Percentiles rank a stretch among this genome's conserved stretches.
These are phyloP conservation scores for Penicillium sp. DNA, from an alignment of 2,329 filamentous ascomycete genomes.

Conservation along the genomic window DNA sequence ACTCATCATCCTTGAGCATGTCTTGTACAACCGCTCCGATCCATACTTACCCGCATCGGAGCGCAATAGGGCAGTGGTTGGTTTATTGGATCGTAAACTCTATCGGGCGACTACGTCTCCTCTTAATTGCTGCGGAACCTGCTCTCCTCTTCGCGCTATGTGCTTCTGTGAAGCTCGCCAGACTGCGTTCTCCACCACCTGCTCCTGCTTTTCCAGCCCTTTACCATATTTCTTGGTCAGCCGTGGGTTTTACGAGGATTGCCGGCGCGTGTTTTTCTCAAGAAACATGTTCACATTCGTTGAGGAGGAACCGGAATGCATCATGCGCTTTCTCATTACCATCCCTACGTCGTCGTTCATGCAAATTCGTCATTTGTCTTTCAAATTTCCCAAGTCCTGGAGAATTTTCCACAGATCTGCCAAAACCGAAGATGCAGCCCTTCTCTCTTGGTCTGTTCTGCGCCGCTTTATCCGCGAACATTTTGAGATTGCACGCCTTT, in stretches of 20 bases:
- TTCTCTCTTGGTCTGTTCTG: constrained; percentile 30
- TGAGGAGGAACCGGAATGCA: constrained; percentile 28
- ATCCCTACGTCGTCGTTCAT: constrained; percentile 27
- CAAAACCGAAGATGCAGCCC: constrained; percentile 15
- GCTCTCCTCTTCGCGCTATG: constrained; percentile 24
- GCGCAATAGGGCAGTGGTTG: constrained; percentile 18
- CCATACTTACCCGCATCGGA: constrained; percentile 19
- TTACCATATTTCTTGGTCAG: constrained; percentile 32
- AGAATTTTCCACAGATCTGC: constrained; percentile 13
- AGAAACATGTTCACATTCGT: constrained; percentile 29
- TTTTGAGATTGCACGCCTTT: constrained; percentile 28
- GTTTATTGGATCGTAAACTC: constrained; percentile 23
- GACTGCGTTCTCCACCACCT: constrained; percentile 30
- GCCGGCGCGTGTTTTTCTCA: constrained; percentile 28
- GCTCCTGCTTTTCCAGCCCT: constrained; percentile 30
- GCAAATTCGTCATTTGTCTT: constrained; percentile 27
- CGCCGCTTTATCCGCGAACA: constrained; percentile 36
- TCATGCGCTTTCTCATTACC: constrained; percentile 26
- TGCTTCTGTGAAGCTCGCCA: constrained; percentile 31
- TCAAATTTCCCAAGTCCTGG: constrained; percentile 26
- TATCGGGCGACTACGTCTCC: constrained; percentile 10
- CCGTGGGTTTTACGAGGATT: constrained; percentile 29
- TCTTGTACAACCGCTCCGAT: constrained; percentile 24
- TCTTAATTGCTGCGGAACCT: constrained; percentile 30
- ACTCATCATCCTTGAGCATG: constrained; percentile 28